These are phyloP conservation scores for Psophocarpus tetragonolobus DNA, from an alignment of 306 rosid species.

Conservation along the genomic window DNA sequence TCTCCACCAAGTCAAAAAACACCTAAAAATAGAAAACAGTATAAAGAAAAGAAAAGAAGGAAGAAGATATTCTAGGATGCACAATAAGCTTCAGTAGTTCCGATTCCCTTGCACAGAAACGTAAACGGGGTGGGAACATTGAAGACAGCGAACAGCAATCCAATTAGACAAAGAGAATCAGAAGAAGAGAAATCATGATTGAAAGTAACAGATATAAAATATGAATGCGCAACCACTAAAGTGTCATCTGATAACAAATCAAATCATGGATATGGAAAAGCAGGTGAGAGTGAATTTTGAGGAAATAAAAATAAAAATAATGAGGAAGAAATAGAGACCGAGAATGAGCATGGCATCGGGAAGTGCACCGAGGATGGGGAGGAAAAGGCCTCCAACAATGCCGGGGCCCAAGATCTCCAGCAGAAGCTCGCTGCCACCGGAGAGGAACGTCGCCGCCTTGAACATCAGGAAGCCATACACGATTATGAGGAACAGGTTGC, in stretches of 20 bases:
- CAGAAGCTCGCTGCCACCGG: slow-evolving; percentile 80
- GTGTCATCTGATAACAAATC: too few relatives aligned
- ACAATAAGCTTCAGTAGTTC: neutral
- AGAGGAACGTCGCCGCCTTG: slow-evolving; percentile 69
- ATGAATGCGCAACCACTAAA: too few relatives aligned
- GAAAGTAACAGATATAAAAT: too few relatives aligned
- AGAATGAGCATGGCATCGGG: slow-evolving; percentile 64
- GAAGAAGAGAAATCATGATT: neutral
- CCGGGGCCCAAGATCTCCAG: slow-evolving; percentile 96
- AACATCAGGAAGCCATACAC: slow-evolving; percentile 79
- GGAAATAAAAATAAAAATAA: neutral
- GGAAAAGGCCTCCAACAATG: slow-evolving; percentile 85
- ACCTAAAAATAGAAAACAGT: neutral
- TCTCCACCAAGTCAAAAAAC: neutral
- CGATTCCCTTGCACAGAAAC: neutral
- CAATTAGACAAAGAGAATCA: neutral
- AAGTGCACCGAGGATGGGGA: slow-evolving; percentile 67
- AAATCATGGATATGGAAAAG: neutral
- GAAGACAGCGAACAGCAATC: neutral
- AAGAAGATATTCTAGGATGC: neutral
- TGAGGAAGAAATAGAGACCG: slow-evolving; percentile 26
- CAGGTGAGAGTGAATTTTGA: neutral
- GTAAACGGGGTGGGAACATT: neutral
- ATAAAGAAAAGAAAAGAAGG: neutral
- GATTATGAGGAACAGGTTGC: slow-evolving; percentile 67